phyloP scores from a whole-genome alignment of 1,284 basidiomycete genomes.

The Rhodotorula sp. region DNA sequence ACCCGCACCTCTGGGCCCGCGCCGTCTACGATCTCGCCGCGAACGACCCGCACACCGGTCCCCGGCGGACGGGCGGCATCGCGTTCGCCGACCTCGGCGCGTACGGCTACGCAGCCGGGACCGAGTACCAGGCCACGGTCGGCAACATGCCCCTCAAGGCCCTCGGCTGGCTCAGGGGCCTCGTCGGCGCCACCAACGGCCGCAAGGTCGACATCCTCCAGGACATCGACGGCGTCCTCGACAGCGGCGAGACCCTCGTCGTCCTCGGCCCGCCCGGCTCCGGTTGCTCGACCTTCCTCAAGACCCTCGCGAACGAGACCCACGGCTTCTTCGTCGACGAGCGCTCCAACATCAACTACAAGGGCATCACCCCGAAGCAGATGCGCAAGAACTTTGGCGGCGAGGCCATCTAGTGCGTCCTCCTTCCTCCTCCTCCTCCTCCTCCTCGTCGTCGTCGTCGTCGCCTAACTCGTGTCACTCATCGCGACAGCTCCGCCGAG shows the following conservation, averaged over 20 bases:
- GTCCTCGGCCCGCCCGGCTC: constrained; percentile 61
- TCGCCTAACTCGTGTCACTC: no score
- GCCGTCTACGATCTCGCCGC: constrained; percentile 44
- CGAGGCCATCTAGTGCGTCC: constrained; percentile 50
- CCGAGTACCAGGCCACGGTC: constrained; percentile 56
- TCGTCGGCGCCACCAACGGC: constrained; percentile 45
- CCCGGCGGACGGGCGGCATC: constrained; percentile 51
- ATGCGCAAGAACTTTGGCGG: constrained; percentile 50
- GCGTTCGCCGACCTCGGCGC: constrained; percentile 54
- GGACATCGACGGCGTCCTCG: constrained; percentile 57
- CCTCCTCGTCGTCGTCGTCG: no score
- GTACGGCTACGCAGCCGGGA: constrained; percentile 53
- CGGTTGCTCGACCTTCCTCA: constrained; percentile 62
- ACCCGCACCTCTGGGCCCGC: constrained; percentile 51
- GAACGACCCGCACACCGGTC: constrained; percentile 46
- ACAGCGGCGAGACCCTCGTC: constrained; percentile 59
- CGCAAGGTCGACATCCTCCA: constrained; percentile 53
- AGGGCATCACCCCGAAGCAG: constrained; percentile 49
- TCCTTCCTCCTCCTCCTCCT: background rate
- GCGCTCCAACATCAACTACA: constrained; percentile 49
- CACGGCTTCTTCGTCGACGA: constrained; percentile 54
- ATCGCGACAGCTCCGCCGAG: constrained; percentile 47
- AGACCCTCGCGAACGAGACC: constrained; percentile 58
- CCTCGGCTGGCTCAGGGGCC: constrained; percentile 47
- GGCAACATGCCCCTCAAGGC: constrained; percentile 51